phyloP scores from a whole-genome alignment of 768 basidiomycete species.

The Xerocomellus dryophilus region DNA sequence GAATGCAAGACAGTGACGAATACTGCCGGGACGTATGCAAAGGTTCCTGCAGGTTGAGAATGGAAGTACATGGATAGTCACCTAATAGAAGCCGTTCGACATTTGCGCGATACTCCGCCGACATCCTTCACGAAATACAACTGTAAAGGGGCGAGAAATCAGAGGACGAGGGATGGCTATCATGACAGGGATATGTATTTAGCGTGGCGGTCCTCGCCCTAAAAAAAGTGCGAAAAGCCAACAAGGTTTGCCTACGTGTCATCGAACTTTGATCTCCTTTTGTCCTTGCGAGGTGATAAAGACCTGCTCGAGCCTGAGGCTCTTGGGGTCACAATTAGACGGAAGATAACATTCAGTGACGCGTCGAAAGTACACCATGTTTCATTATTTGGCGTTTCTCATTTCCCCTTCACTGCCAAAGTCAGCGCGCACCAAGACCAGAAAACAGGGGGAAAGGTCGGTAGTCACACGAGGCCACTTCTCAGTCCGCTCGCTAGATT shows the following conservation, averaged over 20 bases:
- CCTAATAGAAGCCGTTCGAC: conserved; percentile 1
- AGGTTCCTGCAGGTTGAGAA: neutral
- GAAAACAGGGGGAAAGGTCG: too few relatives aligned
- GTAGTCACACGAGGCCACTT: too few relatives aligned
- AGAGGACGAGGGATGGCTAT: neutral
- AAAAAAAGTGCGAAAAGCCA: neutral
- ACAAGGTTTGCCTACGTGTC: neutral
- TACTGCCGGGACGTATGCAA: neutral
- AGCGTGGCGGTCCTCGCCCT: neutral
- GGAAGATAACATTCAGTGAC: too few relatives aligned
- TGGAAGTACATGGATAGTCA: neutral
- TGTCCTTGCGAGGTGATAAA: too few relatives aligned
- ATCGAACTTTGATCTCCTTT: too few relatives aligned
- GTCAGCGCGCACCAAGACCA: too few relatives aligned
- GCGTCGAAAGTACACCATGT: too few relatives aligned
- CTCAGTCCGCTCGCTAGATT: too few relatives aligned
- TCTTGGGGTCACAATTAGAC: too few relatives aligned
- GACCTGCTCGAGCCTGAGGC: too few relatives aligned
- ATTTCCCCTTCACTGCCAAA: too few relatives aligned
- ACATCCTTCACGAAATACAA: neutral
- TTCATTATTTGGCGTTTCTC: too few relatives aligned
- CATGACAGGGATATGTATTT: neutral
- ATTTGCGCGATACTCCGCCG: neutral
- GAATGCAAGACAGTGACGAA: conserved; percentile 9
- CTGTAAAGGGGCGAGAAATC: neutral